Conservation (phyloP, 495 filamentous ascomycete genomes). For the Echria macrotheca region DNA sequence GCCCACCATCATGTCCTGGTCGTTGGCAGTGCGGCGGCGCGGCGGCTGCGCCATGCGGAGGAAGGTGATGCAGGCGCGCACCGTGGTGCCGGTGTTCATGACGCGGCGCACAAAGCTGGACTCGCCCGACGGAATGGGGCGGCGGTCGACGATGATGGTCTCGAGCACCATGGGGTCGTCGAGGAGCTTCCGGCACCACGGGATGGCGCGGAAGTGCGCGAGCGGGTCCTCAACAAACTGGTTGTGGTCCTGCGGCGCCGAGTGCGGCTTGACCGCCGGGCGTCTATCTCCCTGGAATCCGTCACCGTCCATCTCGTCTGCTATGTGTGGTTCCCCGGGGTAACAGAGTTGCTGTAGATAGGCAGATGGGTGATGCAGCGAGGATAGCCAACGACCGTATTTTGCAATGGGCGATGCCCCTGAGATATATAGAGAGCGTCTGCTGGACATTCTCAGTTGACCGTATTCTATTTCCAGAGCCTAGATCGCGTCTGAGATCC, state of each 20-base stretch:
- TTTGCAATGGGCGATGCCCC: no score
- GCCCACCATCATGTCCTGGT: no score
- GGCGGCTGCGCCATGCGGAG: conserved; percentile 4
- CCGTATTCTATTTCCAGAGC: no score
- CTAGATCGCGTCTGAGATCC: no score
- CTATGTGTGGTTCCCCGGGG: no score
- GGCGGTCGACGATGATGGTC: conserved; percentile 16
- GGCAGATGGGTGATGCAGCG: no score
- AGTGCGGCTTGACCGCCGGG: conserved; percentile 6
- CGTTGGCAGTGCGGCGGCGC: not conserved
- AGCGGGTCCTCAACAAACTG: conserved; percentile 20
- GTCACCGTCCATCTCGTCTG: no score
- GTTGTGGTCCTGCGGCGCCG: conserved; percentile 14
- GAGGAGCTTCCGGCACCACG: conserved; percentile 16
- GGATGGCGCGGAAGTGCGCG: conserved; percentile 20
- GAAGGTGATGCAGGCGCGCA: conserved; percentile 21
- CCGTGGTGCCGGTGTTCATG: conserved; percentile 14
- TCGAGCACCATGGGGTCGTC: conserved; percentile 14
- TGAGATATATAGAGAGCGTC: no score
- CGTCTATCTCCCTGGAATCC: no score
- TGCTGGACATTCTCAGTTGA: no score
- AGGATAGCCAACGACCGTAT: no score
- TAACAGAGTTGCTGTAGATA: no score
- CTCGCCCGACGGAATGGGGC: conserved; percentile 16
- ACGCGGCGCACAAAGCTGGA: conserved; percentile 15